Conservation (phyloP, 148 eudicot genomes). For the Vaccinium darrowii region DNA sequence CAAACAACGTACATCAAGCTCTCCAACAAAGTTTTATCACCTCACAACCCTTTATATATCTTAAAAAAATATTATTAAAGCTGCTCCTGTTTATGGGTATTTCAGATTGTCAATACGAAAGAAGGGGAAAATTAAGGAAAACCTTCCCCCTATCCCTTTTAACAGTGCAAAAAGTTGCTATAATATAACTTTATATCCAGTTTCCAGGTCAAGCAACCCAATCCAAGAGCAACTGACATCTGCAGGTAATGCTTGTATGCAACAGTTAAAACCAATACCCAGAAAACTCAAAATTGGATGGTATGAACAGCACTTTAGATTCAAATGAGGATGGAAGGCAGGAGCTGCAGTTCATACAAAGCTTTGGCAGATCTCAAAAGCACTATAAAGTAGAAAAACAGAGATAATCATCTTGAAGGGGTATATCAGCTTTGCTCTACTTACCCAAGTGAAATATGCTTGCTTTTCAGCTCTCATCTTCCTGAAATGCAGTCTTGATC, state of each 20-base stretch:
- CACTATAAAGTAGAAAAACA: not conserved
- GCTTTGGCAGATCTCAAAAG: not conserved
- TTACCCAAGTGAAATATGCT: conserved; percentile 88
- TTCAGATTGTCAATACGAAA: not conserved
- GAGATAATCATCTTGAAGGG: not conserved
- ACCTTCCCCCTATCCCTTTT: not conserved
- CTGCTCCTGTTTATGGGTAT: not conserved
- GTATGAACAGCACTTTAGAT: not conserved
- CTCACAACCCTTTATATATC: not conserved
- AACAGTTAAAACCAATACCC: not conserved
- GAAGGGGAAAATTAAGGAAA: not conserved
- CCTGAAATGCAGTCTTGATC: conserved; percentile 43
- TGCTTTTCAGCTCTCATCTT: conserved; percentile 91
- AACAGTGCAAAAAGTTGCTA: not conserved
- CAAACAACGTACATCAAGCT: not conserved
- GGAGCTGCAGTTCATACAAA: conserved; percentile 6
- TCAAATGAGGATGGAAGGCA: not conserved
- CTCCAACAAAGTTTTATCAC: not conserved
- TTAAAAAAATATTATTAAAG: not conserved
- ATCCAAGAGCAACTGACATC: not conserved
- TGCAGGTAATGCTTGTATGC: not conserved
- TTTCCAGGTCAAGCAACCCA: not conserved
- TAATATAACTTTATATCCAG: not conserved
- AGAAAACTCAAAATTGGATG: not conserved
- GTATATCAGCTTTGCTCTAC: conserved; percentile 18